Evolutionary conservation across 2,329 filamentous ascomycete genomes (phyloP).

Genomic region (Nannizziopsis arthrosporioides): DNA sequence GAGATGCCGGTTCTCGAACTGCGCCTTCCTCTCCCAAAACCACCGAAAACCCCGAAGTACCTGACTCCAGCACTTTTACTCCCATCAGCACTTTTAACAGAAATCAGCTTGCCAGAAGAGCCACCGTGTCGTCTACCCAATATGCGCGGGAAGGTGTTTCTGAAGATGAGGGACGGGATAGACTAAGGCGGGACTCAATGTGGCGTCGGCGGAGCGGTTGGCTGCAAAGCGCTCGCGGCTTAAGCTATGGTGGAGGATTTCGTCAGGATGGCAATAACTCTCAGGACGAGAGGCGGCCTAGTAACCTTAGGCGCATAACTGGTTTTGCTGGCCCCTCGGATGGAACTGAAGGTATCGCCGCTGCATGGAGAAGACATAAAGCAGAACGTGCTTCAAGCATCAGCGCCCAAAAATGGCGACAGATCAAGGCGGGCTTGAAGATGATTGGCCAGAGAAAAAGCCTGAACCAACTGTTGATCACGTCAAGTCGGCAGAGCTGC

Average conservation of each 20-base stretch:
- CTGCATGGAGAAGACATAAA: slow-evolving; percentile 40
- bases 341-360: slow-evolving; percentile 51
- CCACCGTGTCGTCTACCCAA: slow-evolving; percentile 51
- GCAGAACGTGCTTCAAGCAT: slow-evolving; percentile 59
- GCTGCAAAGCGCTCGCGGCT: slow-evolving; percentile 36
- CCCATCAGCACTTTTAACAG: slow-evolving; percentile 37
- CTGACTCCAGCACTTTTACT: slow-evolving; percentile 34
- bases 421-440: slow-evolving; percentile 81
- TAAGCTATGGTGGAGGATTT: slow-evolving; percentile 33
- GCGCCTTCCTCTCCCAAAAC: slow-evolving; percentile 55
- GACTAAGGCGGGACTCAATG: slow-evolving; percentile 43
- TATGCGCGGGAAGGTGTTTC: slow-evolving; percentile 55
- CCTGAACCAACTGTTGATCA: slow-evolving; percentile 79
- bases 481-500: slow-evolving; percentile 87
- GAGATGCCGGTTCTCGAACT: slow-evolving; percentile 46
- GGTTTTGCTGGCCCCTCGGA: slow-evolving; percentile 52
- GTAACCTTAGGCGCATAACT: slow-evolving; percentile 55
- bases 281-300: slow-evolving; percentile 45
- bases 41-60: slow-evolving; percentile 27
- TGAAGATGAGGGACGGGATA: slow-evolving; percentile 61
- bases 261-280: slow-evolving; percentile 43
- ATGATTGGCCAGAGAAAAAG: slow-evolving; percentile 63
- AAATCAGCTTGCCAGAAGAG: slow-evolving; percentile 48
- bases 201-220: slow-evolving; percentile 52
- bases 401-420: slow-evolving; percentile 73